Base-by-base conservation (phyloP, 306 rosid species). In the Medicago arabica region DNA sequence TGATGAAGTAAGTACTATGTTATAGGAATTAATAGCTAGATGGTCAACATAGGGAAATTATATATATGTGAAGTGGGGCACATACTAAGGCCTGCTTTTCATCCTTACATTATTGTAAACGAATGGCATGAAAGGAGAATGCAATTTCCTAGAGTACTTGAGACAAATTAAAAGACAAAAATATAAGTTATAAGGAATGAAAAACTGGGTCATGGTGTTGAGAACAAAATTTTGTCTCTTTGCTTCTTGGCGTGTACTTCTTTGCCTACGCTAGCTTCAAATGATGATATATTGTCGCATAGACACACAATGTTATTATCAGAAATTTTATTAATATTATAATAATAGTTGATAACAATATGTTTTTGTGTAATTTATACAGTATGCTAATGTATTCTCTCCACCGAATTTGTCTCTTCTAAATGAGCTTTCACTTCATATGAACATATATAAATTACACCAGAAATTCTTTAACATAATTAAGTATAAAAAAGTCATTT, bases 61-160 rank as follows among this genome's bases (percentile, higher is more conserved):
- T 39, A 69, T 28, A 80, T 71, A 71, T 75, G 68, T 31, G 17
- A n/a, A 58, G 59, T 59, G 58, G 68, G 81, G 31, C 16, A 69
- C 31, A 75, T 75, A 43, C 4, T 39, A 79, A 41, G 89, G 85
- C 89, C 89, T 86, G 89, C 89, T 25, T 69, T 40, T 28, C 66
- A 47, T 80, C 49, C 50, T 57, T 31, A 21, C 21, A 46, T 63
- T 81, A 79, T 63, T 77, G 62, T 76, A 77, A 64, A 72, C 15
- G 21, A 80, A 57, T 77, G 72, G 47, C 74, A 69, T 72, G 70
- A 3, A 55, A 65, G 75, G 67, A 50, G 82, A 62, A 71, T 71
- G 72, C 75, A 78, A 74, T 82, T 82, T 72, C 82, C 69, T 21
- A 63, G 58, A 81, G 84, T 74, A 58, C 64, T 58, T 86, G 69